Percentiles rank a stretch among this genome's conserved stretches.
Conservation (phyloP, 305 asterid species). For the Salvia sclarea region DNA sequence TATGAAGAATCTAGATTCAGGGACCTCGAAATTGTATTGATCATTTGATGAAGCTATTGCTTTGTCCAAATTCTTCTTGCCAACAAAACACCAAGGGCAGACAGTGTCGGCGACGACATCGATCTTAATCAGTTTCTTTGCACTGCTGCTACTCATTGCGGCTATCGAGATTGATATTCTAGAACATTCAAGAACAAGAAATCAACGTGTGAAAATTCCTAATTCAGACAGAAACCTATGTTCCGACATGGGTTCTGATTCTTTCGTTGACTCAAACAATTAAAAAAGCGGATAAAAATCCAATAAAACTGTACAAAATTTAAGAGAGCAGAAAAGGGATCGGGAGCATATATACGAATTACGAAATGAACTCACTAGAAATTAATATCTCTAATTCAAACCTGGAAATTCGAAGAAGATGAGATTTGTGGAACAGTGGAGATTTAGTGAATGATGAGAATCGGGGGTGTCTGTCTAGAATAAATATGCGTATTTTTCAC, state of each 20-base stretch:
- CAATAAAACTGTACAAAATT: not conserved
- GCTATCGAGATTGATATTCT: not conserved
- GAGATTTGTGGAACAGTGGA: constrained; percentile 34
- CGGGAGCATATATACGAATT: no score
- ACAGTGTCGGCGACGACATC: constrained; percentile 77
- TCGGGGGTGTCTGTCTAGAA: not conserved
- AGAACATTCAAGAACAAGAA: no score
- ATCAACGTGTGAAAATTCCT: no score
- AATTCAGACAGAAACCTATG: not conserved
- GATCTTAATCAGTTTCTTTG: constrained; percentile 60
- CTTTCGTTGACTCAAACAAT: not conserved
- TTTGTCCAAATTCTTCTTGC: constrained; percentile 80
- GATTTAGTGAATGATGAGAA: constrained; percentile 11
- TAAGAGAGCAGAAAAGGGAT: not conserved
- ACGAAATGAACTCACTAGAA: no score
- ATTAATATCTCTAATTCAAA: constrained; percentile 20
- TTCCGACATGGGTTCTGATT: not conserved
- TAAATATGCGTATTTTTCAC: constrained; percentile 2
- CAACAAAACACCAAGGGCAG: constrained; percentile 97
- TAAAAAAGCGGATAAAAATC: not conserved
- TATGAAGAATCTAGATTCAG: not conserved
- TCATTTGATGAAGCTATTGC: constrained; percentile 68
- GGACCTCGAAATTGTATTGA: constrained; percentile 45
- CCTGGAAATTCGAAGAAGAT: constrained; percentile 28
- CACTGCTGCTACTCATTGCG: constrained; percentile 45